Conservation (phyloP, 2,329 filamentous ascomycete genomes). For the Monilinia laxa region DNA sequence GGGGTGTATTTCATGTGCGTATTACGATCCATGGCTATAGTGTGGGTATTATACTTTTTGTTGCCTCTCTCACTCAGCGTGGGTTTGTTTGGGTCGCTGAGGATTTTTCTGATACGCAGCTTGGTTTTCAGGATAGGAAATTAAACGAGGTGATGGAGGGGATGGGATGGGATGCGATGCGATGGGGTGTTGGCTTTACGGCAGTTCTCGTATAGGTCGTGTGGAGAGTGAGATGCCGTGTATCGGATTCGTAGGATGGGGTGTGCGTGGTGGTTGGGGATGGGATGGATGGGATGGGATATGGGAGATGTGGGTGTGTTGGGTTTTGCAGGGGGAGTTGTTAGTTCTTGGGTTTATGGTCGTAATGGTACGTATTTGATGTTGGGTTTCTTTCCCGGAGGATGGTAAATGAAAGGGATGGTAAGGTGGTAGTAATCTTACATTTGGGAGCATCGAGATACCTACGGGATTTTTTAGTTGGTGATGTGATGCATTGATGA, state of each 20-base stretch:
- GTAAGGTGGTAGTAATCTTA: background rate
- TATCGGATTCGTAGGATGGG: background rate
- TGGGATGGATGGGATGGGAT: too few relatives aligned
- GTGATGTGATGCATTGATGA: background rate
- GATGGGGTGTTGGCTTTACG: background rate
- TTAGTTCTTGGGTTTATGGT: background rate
- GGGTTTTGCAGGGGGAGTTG: too few relatives aligned
- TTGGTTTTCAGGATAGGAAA: background rate
- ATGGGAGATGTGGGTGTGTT: too few relatives aligned
- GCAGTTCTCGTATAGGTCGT: conserved; percentile 18
- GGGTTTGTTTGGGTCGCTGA: background rate
- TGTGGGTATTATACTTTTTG: background rate
- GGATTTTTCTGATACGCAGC: background rate
- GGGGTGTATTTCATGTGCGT: too few relatives aligned
- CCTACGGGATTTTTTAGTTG: background rate
- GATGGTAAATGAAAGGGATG: background rate
- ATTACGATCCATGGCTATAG: too few relatives aligned
- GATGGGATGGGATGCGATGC: background rate
- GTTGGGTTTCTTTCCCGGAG: background rate
- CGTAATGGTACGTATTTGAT: background rate
- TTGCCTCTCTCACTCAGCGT: conserved; percentile 13
- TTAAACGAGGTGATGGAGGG: background rate
- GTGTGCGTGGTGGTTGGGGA: too few relatives aligned
- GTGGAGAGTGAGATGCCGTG: conserved; percentile 3
- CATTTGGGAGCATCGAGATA: background rate